Conservation (phyloP, 2,329 filamentous ascomycete genomes). For the Aschersonia sp. region DNA sequence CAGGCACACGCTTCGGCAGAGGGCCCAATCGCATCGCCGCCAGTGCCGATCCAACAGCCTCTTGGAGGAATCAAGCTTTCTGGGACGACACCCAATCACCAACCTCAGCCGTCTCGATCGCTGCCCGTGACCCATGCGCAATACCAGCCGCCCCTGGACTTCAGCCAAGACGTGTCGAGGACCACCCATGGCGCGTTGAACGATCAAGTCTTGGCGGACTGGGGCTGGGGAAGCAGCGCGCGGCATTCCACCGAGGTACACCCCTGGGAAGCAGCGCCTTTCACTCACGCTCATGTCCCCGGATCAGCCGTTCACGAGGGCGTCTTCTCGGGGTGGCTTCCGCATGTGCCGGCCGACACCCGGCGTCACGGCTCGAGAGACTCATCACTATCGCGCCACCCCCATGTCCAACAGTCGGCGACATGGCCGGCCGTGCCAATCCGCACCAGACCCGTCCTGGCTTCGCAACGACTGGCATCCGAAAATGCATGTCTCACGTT, state of each 20-base stretch:
- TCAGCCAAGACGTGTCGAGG: conserved; percentile 1
- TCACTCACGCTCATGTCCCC: neutral
- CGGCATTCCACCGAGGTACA: neutral
- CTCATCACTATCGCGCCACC: no score
- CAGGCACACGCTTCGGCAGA: no score
- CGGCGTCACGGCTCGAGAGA: no score
- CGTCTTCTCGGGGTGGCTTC: no score
- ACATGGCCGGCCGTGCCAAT: no score
- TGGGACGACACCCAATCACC: neutral
- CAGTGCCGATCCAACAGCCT: no score
- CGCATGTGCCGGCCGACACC: no score
- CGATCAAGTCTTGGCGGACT: conserved; percentile 2
- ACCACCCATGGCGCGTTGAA: conserved; percentile 1
- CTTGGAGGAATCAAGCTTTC: no score
- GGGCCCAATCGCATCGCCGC: no score
- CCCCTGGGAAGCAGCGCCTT: neutral
- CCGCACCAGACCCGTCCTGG: no score
- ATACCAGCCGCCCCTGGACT: conserved; percentile 1
- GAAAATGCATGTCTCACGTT: neutral
- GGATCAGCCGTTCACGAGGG: no score
- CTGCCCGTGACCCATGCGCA: neutral
- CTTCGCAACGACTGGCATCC: neutral
- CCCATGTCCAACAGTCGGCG: no score
- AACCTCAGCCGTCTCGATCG: neutral
- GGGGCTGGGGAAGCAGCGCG: neutral